Conservation (phyloP, 139 green algal genomes). For the Chlamydomonas sp. region DNA sequence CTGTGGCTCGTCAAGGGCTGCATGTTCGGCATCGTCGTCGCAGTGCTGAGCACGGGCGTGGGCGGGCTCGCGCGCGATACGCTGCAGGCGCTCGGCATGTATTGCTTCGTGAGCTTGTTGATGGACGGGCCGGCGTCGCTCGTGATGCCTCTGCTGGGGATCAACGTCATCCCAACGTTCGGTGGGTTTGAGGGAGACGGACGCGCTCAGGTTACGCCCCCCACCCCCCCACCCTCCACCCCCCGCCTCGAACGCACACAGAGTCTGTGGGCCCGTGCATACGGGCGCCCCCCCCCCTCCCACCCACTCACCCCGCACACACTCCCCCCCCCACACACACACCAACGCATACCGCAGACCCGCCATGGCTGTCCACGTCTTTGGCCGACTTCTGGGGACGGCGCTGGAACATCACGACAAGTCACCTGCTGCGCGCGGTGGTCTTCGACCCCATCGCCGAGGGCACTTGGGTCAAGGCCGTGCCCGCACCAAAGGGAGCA, state of each 20-base stretch:
- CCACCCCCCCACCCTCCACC: too few species aligned
- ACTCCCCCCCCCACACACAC: too few species aligned
- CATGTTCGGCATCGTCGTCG: neutral
- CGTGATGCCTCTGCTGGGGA: conserved; percentile 16
- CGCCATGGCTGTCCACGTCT: conserved; percentile 27
- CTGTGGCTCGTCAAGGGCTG: neutral
- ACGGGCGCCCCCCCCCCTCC: too few species aligned
- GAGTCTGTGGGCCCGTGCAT: neutral
- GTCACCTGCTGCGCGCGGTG: conserved; percentile 19
- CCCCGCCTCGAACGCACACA: neutral
- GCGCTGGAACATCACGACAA: conserved; percentile 42
- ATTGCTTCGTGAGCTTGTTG: conserved; percentile 27
- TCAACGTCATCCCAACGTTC: conserved; percentile 38
- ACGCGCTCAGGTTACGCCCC: too few species aligned
- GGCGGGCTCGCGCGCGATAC: neutral
- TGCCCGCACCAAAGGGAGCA: neutral
- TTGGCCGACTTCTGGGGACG: conserved; percentile 41
- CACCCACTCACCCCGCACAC: too few species aligned
- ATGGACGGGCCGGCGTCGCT: conserved; percentile 35
- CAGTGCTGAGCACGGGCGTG: neutral
- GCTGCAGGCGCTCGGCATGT: neutral
- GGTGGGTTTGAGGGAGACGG: too few species aligned
- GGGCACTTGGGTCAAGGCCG: neutral
- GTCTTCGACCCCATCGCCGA: conserved; percentile 35
- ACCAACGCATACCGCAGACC: neutral